These are phyloP conservation scores for Boletus bicolor DNA, from an alignment of 768 basidiomycete species.

Conservation along the genomic window DNA sequence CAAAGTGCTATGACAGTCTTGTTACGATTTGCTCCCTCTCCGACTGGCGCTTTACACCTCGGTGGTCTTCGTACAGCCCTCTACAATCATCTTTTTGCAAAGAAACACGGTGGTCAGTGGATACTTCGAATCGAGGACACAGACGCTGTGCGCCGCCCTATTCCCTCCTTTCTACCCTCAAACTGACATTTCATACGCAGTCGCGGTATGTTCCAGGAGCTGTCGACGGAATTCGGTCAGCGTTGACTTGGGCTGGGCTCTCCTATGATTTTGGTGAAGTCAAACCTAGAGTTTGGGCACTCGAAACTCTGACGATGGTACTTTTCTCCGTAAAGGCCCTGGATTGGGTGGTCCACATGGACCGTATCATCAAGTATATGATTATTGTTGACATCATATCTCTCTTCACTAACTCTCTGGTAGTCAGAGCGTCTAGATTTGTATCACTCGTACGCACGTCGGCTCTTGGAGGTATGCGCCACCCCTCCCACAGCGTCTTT, in stretches of 20 bases:
- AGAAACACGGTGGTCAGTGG: conserved; percentile 83
- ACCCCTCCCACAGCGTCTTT: neutral
- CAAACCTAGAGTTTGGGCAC: conserved; percentile 11
- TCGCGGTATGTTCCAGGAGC: conserved; percentile 78
- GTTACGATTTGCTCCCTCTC: conserved; percentile 94
- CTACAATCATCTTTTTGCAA: conserved; percentile 86
- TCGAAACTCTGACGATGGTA: conserved; percentile 1
- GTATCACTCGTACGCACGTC: conserved; percentile 70
- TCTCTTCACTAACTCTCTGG: conserved; percentile 4
- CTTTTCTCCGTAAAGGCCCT: conserved; percentile 54
- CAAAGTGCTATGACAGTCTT: conserved; percentile 44
- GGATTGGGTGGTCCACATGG: conserved; percentile 69
- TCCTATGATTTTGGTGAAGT: conserved; percentile 82
- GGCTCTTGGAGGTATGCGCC: conserved; percentile 66
- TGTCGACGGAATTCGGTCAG: conserved; percentile 72
- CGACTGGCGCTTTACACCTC: conserved; percentile 90
- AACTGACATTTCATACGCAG: conserved; percentile 38
- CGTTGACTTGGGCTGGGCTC: conserved; percentile 87
- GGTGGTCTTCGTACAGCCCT: conserved; percentile 93
- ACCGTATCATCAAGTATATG: conserved; percentile 80
- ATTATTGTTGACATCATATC: neutral
- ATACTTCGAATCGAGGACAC: conserved; percentile 94
- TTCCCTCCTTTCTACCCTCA: neutral
- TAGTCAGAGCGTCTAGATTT: conserved; percentile 89
- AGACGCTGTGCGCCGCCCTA: conserved; percentile 69